Evolutionary conservation across 192 early-diverging fungal species (phyloP).

Genomic region (Phycomyces nitens): DNA sequence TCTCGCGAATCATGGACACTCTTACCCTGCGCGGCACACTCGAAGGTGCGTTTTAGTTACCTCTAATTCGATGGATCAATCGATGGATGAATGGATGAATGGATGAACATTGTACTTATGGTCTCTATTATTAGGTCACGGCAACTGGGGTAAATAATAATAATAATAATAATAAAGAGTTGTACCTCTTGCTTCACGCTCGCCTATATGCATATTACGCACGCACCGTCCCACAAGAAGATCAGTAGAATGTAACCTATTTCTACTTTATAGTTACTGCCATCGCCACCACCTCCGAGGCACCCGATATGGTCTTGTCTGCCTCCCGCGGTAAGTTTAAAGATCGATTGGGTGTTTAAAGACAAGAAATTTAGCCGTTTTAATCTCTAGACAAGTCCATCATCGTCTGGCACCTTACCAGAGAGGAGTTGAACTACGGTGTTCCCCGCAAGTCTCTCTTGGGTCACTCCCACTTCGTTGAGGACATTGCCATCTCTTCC

Average conservation of each 20-base stretch:
- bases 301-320: slow-evolving; percentile 95
- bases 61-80: neutral
- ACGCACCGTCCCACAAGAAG: neutral
- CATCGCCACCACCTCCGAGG: slow-evolving; percentile 95
- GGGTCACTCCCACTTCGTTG: slow-evolving; percentile 99
- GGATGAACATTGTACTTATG: slow-evolving; percentile 12
- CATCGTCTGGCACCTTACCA: slow-evolving; percentile 94
- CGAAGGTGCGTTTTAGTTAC: slow-evolving; percentile 20
- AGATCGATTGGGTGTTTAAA: too few relatives aligned
- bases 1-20: slow-evolving; percentile 23
- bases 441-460: slow-evolving; percentile 82
- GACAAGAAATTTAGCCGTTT: too few relatives aligned
- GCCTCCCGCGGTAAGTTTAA: slow-evolving; percentile 83
- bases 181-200: neutral
- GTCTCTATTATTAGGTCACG: slow-evolving; percentile 27
- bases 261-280: slow-evolving; percentile 69
- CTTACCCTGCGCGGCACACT: slow-evolving; percentile 37
- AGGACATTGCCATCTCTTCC: slow-evolving; percentile 97
- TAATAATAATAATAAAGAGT: neutral
- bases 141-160: slow-evolving; percentile 33
- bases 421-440: slow-evolving; percentile 92
- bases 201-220: neutral
- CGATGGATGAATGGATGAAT: slow-evolving; percentile 24
- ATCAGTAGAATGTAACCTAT: neutral
- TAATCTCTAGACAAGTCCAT: slow-evolving; percentile 91